Evolutionary conservation across 192 early-diverging fungal species (phyloP).

Genomic region (Rhizophagus sp.): DNA sequence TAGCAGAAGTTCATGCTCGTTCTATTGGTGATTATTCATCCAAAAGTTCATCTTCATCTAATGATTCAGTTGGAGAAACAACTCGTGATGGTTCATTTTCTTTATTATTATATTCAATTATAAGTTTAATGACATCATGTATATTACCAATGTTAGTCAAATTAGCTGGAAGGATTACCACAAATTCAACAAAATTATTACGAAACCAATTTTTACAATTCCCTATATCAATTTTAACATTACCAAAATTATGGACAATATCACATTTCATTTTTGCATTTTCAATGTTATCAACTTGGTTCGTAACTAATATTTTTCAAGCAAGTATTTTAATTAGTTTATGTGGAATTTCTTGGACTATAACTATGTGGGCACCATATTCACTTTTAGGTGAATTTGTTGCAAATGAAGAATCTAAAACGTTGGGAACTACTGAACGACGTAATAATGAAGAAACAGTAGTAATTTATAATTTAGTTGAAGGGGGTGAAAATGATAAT

Average conservation of each 20-base stretch:
- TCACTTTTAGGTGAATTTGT: conserved; percentile 83
- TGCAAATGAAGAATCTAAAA: conserved; percentile 37
- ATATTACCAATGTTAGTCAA: conserved; percentile 45
- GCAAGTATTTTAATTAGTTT: conserved; percentile 72
- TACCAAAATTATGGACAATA: conserved; percentile 68
- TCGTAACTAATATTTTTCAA: conserved; percentile 48
- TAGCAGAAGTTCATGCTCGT: conserved; percentile 51
- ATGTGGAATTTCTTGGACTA: conserved; percentile 84
- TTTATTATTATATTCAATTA: conserved; percentile 77
- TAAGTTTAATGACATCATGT: conserved; percentile 63
- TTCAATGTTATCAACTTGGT: conserved; percentile 69
- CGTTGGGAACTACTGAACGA: conserved; percentile 28
- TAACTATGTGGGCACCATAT: conserved; percentile 92
- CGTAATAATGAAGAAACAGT: not conserved
- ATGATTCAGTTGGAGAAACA: conserved; percentile 46
- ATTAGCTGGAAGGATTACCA: conserved; percentile 20
- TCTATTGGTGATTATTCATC: conserved; percentile 25
- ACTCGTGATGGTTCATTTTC: conserved; percentile 88
- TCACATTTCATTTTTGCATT: conserved; percentile 69
- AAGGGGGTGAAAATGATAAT: not conserved
- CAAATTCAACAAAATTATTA: not conserved
- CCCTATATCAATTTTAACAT: conserved; percentile 37
- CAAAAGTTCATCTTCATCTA: not conserved
- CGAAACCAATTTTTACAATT: conserved; percentile 24
- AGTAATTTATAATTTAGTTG: not conserved